Conservation (phyloP, 2,329 filamentous ascomycete genomes). For the Beauveria brongniartii region DNA sequence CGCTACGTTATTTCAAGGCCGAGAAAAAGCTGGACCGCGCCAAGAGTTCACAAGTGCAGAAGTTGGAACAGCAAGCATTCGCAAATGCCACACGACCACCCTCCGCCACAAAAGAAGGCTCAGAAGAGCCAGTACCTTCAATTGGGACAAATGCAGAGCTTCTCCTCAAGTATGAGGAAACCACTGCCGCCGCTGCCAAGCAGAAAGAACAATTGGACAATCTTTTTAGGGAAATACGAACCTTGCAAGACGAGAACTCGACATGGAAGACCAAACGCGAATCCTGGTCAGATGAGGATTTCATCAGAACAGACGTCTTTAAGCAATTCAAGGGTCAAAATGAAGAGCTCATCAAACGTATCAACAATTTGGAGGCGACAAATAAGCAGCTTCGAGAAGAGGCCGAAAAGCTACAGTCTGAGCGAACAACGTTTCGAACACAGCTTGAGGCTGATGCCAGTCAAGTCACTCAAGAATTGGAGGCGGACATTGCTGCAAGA, state of each 20-base stretch:
- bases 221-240: constrained; percentile 67
- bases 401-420: constrained; percentile 74
- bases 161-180: constrained; percentile 69
- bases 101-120: constrained; percentile 33
- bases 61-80: constrained; percentile 82
- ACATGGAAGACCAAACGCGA: constrained; percentile 60
- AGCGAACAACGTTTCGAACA: constrained; percentile 72
- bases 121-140: constrained; percentile 38
- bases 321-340: constrained; percentile 84
- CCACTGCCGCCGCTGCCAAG: constrained; percentile 66
- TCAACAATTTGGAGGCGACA: constrained; percentile 84
- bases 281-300: constrained; percentile 82
- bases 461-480: constrained; percentile 63
- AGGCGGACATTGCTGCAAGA: constrained; percentile 69
- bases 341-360: constrained; percentile 83
- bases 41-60: constrained; percentile 82
- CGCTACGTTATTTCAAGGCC: constrained; percentile 85
- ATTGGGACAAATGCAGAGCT: constrained; percentile 56
- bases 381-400: constrained; percentile 82
- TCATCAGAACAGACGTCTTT: constrained; percentile 85
- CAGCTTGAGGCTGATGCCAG: constrained; percentile 78
- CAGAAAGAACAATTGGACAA: constrained; percentile 83
- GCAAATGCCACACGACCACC: constrained; percentile 52
- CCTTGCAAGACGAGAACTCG: constrained; percentile 70
- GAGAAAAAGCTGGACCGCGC: constrained; percentile 89